phyloP scores from a whole-genome alignment of 345 rosid genomes.

The Arabidopsis suecica region DNA sequence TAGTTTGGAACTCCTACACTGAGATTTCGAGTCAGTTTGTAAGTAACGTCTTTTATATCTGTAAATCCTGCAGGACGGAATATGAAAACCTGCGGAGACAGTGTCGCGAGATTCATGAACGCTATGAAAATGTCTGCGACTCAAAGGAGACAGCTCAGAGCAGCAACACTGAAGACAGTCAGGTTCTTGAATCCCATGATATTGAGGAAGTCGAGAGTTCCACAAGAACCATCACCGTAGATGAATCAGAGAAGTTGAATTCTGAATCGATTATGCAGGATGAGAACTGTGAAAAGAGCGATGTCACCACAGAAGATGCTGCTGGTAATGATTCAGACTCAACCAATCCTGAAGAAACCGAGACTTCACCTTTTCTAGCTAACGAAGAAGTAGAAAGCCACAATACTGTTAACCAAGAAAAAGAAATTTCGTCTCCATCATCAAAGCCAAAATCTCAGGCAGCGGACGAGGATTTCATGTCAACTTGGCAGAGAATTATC shows the following conservation, averaged over 20 bases:
- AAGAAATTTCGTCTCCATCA: constrained; percentile 44
- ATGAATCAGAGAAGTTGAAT: constrained; percentile 41
- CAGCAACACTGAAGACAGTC: constrained; percentile 53
- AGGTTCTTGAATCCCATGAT: constrained; percentile 54
- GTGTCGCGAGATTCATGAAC: constrained; percentile 55
- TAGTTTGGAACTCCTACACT: constrained; percentile 15
- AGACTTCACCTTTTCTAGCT: constrained; percentile 50
- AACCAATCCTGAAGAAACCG: constrained; percentile 64
- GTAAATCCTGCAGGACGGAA: constrained; percentile 59
- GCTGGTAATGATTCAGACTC: constrained; percentile 57
- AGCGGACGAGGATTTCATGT: constrained; percentile 73
- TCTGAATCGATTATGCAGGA: constrained; percentile 46
- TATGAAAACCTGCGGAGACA: constrained; percentile 68
- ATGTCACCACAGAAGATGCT: constrained; percentile 53
- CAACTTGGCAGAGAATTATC: constrained; percentile 86
- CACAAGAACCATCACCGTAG: constrained; percentile 44
- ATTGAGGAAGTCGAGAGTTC: constrained; percentile 52
- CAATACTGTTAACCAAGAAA: constrained; percentile 39
- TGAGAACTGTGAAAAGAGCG: constrained; percentile 56
- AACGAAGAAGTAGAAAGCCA: constrained; percentile 45
- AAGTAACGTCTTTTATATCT: constrained; percentile 24
- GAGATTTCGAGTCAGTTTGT: constrained; percentile 15
- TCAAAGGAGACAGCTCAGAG: constrained; percentile 51
- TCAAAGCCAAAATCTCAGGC: constrained; percentile 44
- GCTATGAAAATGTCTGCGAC: constrained; percentile 49